Conservation (phyloP, 225 moss, liverwort and hornwort genomes). For the Sphagnum tenellum region DNA sequence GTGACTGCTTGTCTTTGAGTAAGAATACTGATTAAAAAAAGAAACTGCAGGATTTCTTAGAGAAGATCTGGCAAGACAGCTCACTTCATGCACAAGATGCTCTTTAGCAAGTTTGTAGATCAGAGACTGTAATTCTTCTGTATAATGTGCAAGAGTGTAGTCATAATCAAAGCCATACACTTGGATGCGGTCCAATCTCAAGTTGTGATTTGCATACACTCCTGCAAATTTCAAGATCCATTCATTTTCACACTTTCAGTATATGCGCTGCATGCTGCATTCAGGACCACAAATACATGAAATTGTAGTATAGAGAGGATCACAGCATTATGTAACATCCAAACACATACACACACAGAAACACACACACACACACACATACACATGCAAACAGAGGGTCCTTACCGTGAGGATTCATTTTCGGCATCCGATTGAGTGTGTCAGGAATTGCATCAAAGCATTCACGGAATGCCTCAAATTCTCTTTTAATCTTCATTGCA, state of each 20-base stretch:
- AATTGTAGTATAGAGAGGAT: background rate
- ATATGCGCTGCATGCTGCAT: too few species aligned
- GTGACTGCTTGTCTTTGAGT: too few species aligned
- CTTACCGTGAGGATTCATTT: slow-evolving; percentile 80
- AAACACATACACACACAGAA: background rate
- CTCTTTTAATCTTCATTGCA: slow-evolving; percentile 30
- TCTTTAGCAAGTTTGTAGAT: slow-evolving; percentile 86
- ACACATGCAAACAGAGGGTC: background rate
- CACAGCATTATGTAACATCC: background rate
- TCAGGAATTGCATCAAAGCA: slow-evolving; percentile 36
- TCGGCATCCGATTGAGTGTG: slow-evolving; percentile 46
- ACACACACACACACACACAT: background rate
- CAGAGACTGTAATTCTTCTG: slow-evolving; percentile 56
- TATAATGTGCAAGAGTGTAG: slow-evolving; percentile 84
- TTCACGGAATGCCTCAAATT: slow-evolving; percentile 57
- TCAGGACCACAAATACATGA: background rate
- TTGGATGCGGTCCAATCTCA: slow-evolving; percentile 67
- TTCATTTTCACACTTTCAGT: background rate
- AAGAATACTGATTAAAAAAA: too few species aligned
- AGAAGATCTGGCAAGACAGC: background rate
- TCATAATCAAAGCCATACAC: slow-evolving; percentile 92
- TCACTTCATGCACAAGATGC: slow-evolving; percentile 83
- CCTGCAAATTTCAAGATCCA: slow-evolving; percentile 24
- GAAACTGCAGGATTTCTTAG: too few species aligned
- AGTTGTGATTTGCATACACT: slow-evolving; percentile 83